These are phyloP conservation scores for Daldinia caldariorum DNA, from an alignment of 495 filamentous ascomycete species.

Conservation along the genomic window DNA sequence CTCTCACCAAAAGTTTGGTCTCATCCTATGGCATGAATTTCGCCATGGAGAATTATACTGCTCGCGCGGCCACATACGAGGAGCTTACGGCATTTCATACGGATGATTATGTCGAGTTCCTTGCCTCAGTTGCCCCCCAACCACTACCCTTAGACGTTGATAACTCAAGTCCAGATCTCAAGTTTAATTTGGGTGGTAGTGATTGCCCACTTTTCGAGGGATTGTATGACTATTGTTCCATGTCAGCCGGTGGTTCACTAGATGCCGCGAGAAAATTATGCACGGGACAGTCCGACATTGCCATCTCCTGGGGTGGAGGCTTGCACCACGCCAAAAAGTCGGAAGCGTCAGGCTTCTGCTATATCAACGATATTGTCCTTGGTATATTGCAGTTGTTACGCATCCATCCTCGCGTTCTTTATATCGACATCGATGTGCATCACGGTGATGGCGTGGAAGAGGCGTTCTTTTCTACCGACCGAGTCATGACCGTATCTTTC, in stretches of 20 bases:
- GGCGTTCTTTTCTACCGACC: conserved; percentile 95
- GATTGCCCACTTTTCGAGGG: conserved; percentile 98
- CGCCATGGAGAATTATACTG: conserved; percentile 91
- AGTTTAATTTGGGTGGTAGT: conserved; percentile 85
- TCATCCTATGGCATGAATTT: conserved; percentile 93
- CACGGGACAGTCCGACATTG: conserved; percentile 88
- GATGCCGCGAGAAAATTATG: conserved; percentile 92
- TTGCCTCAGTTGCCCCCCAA: conserved; percentile 64
- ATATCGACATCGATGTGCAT: conserved; percentile 98
- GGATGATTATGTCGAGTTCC: conserved; percentile 88
- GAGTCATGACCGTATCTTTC: conserved; percentile 95
- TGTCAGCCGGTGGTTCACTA: conserved; percentile 89
- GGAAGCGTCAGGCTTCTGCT: conserved; percentile 95
- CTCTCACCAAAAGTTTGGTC: conserved; percentile 92
- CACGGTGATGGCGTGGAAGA: conserved; percentile 98
- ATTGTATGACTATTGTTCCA: conserved; percentile 90
- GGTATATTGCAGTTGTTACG: conserved; percentile 90
- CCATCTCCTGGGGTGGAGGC: conserved; percentile 98
- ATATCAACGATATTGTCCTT: conserved; percentile 98
- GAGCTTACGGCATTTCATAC: conserved; percentile 90
- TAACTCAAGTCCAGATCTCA: conserved; percentile 60
- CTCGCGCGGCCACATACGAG: conserved; percentile 83
- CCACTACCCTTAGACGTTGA: conserved; percentile 61
- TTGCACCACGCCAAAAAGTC: conserved; percentile 97
- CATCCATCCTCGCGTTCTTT: conserved; percentile 89